Conservation (phyloP, 177 flowering plant genomes). For the Vitis hybrid region DNA sequence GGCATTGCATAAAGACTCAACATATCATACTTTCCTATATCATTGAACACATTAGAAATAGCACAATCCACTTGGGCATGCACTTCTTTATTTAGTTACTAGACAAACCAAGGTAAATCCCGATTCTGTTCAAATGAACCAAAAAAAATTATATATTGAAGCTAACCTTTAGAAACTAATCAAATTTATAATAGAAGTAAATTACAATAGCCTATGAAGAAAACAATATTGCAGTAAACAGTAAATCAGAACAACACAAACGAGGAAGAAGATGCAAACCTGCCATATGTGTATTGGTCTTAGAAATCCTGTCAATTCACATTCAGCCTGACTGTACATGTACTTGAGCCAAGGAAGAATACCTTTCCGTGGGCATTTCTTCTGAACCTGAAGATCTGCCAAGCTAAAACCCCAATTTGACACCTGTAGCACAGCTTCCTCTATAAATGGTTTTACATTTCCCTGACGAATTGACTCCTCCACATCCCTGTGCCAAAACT, state of each 20-base stretch:
- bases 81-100: neutral
- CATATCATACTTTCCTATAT: no score
- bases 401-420: constrained; percentile 91
- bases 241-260: neutral
- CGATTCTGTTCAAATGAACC: neutral
- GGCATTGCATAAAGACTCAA: no score
- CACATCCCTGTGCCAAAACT: constrained; percentile 79
- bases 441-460: constrained; percentile 67
- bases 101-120: neutral
- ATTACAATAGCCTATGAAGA: no score
- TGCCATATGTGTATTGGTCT: constrained; percentile 97
- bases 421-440: constrained; percentile 83
- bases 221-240: neutral
- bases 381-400: constrained; percentile 70
- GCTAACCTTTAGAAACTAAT: neutral
- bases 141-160: neutral
- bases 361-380: constrained; percentile 55
- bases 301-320: constrained; percentile 65
- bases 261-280: constrained; percentile 44
- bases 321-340: constrained; percentile 58
- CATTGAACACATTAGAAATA: neutral
- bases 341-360: constrained; percentile 72
- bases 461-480: constrained; percentile 94
- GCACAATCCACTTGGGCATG: neutral
- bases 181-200: neutral